Percentiles rank a stretch among this genome's conserved stretches.
These are phyloP conservation scores for Agastache rugosa DNA, from an alignment of 257 asterid species.

Conservation along the genomic window DNA sequence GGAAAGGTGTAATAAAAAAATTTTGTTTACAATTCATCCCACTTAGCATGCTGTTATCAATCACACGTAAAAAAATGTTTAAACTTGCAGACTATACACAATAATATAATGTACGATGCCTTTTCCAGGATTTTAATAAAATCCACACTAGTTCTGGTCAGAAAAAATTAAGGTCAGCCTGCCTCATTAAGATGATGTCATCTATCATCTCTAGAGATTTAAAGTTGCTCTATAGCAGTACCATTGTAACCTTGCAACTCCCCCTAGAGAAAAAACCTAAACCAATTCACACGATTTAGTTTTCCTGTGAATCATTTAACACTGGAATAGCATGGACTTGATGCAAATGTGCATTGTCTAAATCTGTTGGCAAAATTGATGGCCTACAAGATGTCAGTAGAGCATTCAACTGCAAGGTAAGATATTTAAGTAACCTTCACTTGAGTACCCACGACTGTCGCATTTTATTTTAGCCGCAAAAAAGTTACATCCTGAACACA, in stretches of 20 bases:
- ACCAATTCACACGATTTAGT: slow-evolving; percentile 13
- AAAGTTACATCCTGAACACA: slow-evolving; percentile 13
- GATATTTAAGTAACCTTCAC: slow-evolving; percentile 13
- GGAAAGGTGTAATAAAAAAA: neutral
- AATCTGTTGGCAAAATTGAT: slow-evolving; percentile 6
- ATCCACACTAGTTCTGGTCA: slow-evolving; percentile 7
- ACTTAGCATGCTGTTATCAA: neutral
- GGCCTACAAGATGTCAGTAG: slow-evolving; percentile 14
- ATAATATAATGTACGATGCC: neutral
- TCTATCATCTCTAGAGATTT: slow-evolving; percentile 8
- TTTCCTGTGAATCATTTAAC: slow-evolving; percentile 1
- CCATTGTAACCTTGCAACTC: slow-evolving; percentile 18
- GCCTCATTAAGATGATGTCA: slow-evolving; percentile 23
- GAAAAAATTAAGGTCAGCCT: slow-evolving; percentile 19
- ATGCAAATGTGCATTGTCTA: neutral
- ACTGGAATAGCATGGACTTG: neutral
- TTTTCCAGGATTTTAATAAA: neutral
- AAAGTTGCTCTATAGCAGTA: slow-evolving; percentile 10
- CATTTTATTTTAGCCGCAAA: slow-evolving; percentile 1
- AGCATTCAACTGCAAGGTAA: slow-evolving; percentile 24
- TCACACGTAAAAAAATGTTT: neutral
- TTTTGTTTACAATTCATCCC: neutral
- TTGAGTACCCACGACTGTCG: slow-evolving; percentile 14
- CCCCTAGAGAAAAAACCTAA: slow-evolving; percentile 15
- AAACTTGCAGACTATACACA: neutral